Percentiles rank a stretch among this genome's conserved stretches.
These are phyloP conservation scores for Solanum chacoense DNA, from an alignment of 305 asterid genomes.

Conservation along the genomic window DNA sequence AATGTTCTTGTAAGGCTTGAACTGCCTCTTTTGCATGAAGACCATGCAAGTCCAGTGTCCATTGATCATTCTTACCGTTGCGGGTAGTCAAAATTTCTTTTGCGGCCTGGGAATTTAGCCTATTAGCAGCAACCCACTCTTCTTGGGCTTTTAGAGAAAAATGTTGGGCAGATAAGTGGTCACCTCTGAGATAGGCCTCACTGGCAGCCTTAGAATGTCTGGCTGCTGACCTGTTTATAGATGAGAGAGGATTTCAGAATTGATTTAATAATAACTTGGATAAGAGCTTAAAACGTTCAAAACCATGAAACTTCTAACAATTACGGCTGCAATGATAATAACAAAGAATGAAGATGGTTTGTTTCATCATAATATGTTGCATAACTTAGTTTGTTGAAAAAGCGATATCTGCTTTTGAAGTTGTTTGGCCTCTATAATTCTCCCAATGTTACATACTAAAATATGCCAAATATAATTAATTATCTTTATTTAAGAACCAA, in stretches of 20 bases:
- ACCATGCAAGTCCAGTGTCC: slow-evolving; percentile 92
- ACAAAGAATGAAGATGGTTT: not conserved
- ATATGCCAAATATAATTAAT: not conserved
- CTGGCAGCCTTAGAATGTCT: slow-evolving; percentile 58
- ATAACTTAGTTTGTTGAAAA: not conserved
- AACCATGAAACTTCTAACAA: not conserved
- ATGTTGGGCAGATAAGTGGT: slow-evolving; percentile 49
- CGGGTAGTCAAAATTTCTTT: slow-evolving; percentile 47
- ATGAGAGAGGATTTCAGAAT: slow-evolving; percentile 5
- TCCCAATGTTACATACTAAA: not conserved
- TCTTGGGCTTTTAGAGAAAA: slow-evolving; percentile 59
- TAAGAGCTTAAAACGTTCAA: not conserved
- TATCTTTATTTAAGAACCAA: not conserved
- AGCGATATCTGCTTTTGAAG: not conserved
- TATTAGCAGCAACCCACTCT: slow-evolving; percentile 60
- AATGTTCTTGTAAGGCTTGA: slow-evolving; percentile 57
- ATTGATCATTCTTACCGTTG: slow-evolving; percentile 51
- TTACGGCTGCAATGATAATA: not conserved
- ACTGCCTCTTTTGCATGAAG: slow-evolving; percentile 88
- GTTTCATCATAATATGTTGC: not conserved
- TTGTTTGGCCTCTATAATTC: not conserved
- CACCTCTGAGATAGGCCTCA: slow-evolving; percentile 69
- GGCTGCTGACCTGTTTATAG: slow-evolving; percentile 60
- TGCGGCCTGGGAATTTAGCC: slow-evolving; percentile 74
- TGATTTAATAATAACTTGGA: not conserved